Conservation (phyloP, 1,284 basidiomycete species). For the Moesziomyces sp. region DNA sequence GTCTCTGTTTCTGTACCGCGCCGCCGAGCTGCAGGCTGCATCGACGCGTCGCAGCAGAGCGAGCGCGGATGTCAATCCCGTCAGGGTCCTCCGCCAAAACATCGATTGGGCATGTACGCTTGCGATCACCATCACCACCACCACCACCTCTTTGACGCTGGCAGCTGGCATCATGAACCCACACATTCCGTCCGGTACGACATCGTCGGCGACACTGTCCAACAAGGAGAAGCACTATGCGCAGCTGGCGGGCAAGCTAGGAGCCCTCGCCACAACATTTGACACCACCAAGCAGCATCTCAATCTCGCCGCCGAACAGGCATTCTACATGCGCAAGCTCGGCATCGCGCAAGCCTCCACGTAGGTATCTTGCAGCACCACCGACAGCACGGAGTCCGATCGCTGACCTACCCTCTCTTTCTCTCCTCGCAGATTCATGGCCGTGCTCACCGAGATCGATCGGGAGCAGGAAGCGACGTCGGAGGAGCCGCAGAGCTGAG, state of each 20-base stretch:
- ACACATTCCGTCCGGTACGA: conserved; percentile 17
- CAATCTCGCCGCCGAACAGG: conserved; percentile 43
- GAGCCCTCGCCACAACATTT: conserved; percentile 33
- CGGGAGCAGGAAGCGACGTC: conserved; percentile 28
- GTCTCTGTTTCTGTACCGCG: too few relatives aligned
- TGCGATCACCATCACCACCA: conserved; percentile 3
- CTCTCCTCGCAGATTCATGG: conserved; percentile 31
- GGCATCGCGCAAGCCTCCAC: conserved; percentile 48
- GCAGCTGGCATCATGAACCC: conserved; percentile 17
- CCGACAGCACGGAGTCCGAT: not conserved
- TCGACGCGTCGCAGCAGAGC: too few relatives aligned
- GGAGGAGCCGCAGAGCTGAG: conserved; percentile 8
- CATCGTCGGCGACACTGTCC: conserved; percentile 11
- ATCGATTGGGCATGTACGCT: too few relatives aligned
- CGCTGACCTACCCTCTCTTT: not conserved
- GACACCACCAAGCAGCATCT: conserved; percentile 42
- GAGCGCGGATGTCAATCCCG: too few relatives aligned
- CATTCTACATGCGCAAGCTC: conserved; percentile 49
- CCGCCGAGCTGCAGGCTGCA: too few relatives aligned
- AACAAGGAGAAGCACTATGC: conserved; percentile 49
- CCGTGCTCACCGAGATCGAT: conserved; percentile 34
- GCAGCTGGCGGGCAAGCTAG: conserved; percentile 42
- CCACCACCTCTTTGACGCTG: conserved; percentile 2
- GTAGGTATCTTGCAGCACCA: conserved; percentile 14
- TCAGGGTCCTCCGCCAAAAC: too few relatives aligned